Percentiles rank a stretch among this genome's conserved stretches.
Evolutionary conservation across 176 grass and related monocot species (phyloP).

Genomic region (Cenchrus fungigraminus): DNA sequence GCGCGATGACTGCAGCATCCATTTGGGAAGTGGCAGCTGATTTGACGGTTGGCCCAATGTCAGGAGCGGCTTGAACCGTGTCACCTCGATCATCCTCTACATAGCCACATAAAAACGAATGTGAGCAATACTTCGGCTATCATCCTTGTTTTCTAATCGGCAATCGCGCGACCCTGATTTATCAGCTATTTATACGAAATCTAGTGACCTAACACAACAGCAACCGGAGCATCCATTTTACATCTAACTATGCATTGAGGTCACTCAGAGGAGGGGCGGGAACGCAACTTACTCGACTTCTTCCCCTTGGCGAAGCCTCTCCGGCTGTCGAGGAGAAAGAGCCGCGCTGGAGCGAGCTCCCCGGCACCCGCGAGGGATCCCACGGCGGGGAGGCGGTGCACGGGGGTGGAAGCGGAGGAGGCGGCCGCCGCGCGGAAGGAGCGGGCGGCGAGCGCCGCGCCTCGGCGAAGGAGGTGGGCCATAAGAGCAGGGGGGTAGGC

Average conservation of each 20-base stretch:
- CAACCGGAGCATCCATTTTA: not conserved
- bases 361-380: conserved; percentile 34
- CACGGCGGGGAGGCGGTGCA: conserved; percentile 42
- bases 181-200: not conserved
- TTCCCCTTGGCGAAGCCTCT: conserved; percentile 83
- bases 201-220: not conserved
- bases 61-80: conserved; percentile 68
- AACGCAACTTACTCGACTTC: conserved; percentile 62
- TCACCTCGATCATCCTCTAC: conserved; percentile 78
- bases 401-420: conserved; percentile 32
- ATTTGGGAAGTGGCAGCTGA: conserved; percentile 65
- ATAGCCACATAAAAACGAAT: conserved; percentile 36
- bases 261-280: not conserved
- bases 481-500: not conserved
- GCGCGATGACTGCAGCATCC: conserved; percentile 78
- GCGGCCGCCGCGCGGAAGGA: conserved; percentile 43
- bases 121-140: not conserved
- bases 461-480: conserved; percentile 53
- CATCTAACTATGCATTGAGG: conserved; percentile 1
- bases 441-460: conserved; percentile 34
- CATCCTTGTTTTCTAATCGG: not conserved
- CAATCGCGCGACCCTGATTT: not conserved
- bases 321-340: conserved; percentile 40
- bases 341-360: conserved; percentile 4
- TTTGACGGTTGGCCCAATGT: conserved; percentile 77